These are phyloP conservation scores for Alliaria petiolata DNA, from an alignment of 345 rosid genomes.

Conservation along the genomic window DNA sequence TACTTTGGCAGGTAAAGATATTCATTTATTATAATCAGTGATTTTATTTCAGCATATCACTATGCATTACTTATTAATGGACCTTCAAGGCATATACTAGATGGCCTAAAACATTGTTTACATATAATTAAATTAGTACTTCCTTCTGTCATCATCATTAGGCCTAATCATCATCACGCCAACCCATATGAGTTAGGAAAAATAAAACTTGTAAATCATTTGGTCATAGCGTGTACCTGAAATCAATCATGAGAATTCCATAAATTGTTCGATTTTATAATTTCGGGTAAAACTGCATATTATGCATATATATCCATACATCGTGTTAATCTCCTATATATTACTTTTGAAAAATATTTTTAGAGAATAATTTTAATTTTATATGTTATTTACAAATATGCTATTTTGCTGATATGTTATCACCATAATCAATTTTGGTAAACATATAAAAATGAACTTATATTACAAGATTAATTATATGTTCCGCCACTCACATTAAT, in stretches of 20 bases:
- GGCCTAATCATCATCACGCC: slow-evolving; percentile 28
- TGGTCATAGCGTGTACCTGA: slow-evolving; percentile 15
- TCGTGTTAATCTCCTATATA: too few relatives aligned
- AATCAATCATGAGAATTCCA: slow-evolving; percentile 4
- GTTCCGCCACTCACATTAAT: too few relatives aligned
- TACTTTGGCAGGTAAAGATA: slow-evolving; percentile 15
- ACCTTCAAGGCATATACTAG: slow-evolving; percentile 5
- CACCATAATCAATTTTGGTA: too few relatives aligned
- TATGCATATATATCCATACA: not conserved
- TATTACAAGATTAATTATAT: too few relatives aligned
- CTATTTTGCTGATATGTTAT: too few relatives aligned
- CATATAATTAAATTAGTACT: slow-evolving; percentile 3
- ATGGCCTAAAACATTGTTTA: slow-evolving; percentile 13
- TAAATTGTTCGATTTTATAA: not conserved
- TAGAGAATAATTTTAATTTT: too few relatives aligned
- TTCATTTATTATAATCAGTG: not conserved
- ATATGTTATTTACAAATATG: too few relatives aligned
- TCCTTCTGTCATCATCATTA: slow-evolving; percentile 23
- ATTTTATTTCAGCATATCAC: not conserved
- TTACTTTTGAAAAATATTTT: too few relatives aligned
- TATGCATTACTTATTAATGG: slow-evolving; percentile 2
- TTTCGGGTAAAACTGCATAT: not conserved
- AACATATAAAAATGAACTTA: too few relatives aligned
- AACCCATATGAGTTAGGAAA: slow-evolving; percentile 13
- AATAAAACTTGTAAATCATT: not conserved